Evolutionary conservation across 1,284 basidiomycete species (phyloP).

Genomic region (Papiliotrema laurentii): DNA sequence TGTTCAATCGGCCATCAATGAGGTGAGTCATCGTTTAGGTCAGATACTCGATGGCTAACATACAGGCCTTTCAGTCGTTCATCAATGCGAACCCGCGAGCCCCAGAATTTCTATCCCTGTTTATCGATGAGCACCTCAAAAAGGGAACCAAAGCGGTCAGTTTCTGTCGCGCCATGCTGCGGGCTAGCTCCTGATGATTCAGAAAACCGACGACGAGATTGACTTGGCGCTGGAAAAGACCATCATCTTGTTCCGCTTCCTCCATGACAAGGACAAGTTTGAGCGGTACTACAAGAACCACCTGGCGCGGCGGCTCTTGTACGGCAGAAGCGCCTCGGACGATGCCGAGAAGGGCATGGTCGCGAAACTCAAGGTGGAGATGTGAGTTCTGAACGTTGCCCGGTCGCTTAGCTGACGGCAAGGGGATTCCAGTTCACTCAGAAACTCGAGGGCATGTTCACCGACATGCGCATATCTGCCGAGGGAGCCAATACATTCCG

Average conservation of each 20-base stretch:
- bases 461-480: constrained; percentile 87
- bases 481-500: constrained; percentile 75
- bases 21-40: constrained; percentile 55
- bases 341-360: constrained; percentile 98
- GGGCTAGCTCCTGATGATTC: neutral
- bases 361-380: constrained; percentile 91
- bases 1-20: constrained; percentile 78
- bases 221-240: constrained; percentile 88
- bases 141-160: constrained; percentile 90
- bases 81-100: constrained; percentile 84
- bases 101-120: constrained; percentile 92
- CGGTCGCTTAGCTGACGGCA: neutral
- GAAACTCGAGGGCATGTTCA: constrained; percentile 98
- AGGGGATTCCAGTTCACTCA: constrained; percentile 94
- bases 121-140: constrained; percentile 95
- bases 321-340: constrained; percentile 83
- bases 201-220: constrained; percentile 94
- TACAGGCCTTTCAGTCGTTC: constrained; percentile 85
- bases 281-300: constrained; percentile 98
- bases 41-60: constrained; percentile 1
- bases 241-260: constrained; percentile 89
- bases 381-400: constrained; percentile 13
- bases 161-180: constrained; percentile 7
- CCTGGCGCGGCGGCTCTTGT: constrained; percentile 84
- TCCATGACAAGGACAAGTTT: constrained; percentile 95